A percentile compares a stretch with the other conserved stretches of the same genome.
These are phyloP conservation scores for Protomyces macrosporus DNA, from an alignment of 1,139 yeast species.

Conservation along the genomic window DNA sequence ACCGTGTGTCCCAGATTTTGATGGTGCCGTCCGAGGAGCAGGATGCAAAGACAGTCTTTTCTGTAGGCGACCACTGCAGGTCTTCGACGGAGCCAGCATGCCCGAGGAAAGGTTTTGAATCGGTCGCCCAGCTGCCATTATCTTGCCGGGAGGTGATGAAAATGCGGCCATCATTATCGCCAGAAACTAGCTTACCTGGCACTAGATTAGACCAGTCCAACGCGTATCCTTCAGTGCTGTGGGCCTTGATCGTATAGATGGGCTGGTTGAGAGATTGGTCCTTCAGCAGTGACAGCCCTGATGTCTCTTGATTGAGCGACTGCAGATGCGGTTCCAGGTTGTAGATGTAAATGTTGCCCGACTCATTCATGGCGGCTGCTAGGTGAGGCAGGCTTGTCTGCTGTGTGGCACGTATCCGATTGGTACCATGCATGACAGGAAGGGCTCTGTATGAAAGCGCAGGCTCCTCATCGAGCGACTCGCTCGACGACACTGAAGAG, in stretches of 20 bases:
- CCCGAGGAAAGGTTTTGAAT: slow-evolving; percentile 62
- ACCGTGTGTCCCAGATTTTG: slow-evolving; percentile 94
- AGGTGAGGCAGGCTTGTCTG: slow-evolving; percentile 43
- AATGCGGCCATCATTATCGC: slow-evolving; percentile 49
- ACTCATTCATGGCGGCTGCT: slow-evolving; percentile 84
- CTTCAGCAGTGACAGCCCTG: slow-evolving; percentile 42
- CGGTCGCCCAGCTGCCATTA: slow-evolving; percentile 75
- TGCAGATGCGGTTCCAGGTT: slow-evolving; percentile 73
- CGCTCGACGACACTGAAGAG: slow-evolving; percentile 52
- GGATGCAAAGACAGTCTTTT: slow-evolving; percentile 86
- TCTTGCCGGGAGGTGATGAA: slow-evolving; percentile 67
- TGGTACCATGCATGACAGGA: slow-evolving; percentile 76
- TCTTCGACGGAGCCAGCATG: slow-evolving; percentile 76
- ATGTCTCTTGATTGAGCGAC: slow-evolving; percentile 76
- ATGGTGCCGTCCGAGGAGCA: slow-evolving; percentile 89
- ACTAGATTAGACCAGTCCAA: slow-evolving; percentile 83
- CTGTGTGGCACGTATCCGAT: slow-evolving; percentile 69
- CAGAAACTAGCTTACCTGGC: slow-evolving; percentile 71
- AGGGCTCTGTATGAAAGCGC: slow-evolving; percentile 76
- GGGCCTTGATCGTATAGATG: slow-evolving; percentile 72
- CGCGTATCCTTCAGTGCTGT: slow-evolving; percentile 98
- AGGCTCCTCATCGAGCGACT: slow-evolving; percentile 73
- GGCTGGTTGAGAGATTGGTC: slow-evolving; percentile 78
- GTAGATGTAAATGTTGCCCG: slow-evolving; percentile 80
- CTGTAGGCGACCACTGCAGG: slow-evolving; percentile 92